Evolutionary conservation across 306 rosid species (phyloP), one percentile per base, ranked within the genome.

Genomic region (Erythrophleum fordii): DNA sequence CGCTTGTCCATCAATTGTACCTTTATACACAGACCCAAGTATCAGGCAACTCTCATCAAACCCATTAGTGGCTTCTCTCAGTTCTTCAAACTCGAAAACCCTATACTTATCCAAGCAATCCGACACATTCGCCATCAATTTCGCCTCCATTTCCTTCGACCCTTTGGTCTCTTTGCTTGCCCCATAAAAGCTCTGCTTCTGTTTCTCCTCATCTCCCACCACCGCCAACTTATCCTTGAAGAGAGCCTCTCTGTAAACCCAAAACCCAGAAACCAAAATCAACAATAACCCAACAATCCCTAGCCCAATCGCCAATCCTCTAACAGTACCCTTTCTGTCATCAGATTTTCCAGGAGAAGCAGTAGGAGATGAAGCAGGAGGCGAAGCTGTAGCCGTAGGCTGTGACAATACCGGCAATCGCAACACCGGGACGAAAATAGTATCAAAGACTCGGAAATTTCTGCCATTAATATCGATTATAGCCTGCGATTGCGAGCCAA

Each of bases 21-120:
- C 99, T 84, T 58, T 95, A 58, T 95, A 93, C 16, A 95, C 98
- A 62, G 96, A 89, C 0, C 99, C 99, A 31, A 91, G 93, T 77
- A 93, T 90, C 87, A 93, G 86, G 81, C 80, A 87, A 17, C 5
- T 88, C 16, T 87, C 87, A 52, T 86, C 53, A 67, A 93, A 91
- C 28, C 90, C 99, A 79, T 88, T 51, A 0, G 99, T 95, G 31
- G 96, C 98, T 18, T 87, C 92, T 22, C 75, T 61, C 75, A 95
- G 62, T 34, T 95, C 94, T 12, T 91, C 93, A 55, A 91, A 80
- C 25, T 79, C 85, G 80, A 95, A 95, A 42, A 93, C 91, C 70
- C 89, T 93, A 62, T 95, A 93, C 88, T 95, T 95, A 48, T 95
- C 99, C 82, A 95, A 88, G 80, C 96, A 93, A 83, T 93, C 99